Evolutionary conservation across 225 moss, liverwort and hornwort genomes (phyloP).

Genomic region (Polytrichum formosum): DNA sequence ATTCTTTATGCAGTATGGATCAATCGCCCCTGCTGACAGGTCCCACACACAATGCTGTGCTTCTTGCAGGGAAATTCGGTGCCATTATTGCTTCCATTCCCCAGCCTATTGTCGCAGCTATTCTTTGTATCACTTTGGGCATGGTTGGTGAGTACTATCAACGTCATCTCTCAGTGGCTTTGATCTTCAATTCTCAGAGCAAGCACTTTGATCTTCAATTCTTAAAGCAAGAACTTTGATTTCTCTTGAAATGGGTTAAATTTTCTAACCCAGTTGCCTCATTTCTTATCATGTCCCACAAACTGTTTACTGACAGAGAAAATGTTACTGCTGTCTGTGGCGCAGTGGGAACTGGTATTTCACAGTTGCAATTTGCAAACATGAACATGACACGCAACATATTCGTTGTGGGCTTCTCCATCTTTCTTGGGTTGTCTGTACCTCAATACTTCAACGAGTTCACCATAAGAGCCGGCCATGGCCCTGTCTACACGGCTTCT

Average conservation of each 20-base stretch:
- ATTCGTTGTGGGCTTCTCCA: slow-evolving; percentile 73
- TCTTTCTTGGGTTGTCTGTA: slow-evolving; percentile 80
- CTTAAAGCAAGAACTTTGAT: no score
- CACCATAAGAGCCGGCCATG: slow-evolving; percentile 53
- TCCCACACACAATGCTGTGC: no score
- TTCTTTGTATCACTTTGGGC: slow-evolving; percentile 65
- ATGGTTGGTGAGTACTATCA: slow-evolving; percentile 46
- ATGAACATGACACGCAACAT: slow-evolving; percentile 95
- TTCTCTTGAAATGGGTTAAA: no score
- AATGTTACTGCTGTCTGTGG: neutral
- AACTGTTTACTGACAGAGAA: no score
- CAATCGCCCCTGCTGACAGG: no score
- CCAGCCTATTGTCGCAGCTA: slow-evolving; percentile 59
- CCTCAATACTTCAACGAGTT: slow-evolving; percentile 86
- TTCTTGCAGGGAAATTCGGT: slow-evolving; percentile 66
- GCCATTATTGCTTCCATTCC: slow-evolving; percentile 59
- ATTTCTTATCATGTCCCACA: no score
- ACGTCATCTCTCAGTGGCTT: no score
- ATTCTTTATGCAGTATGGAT: no score
- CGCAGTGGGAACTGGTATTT: slow-evolving; percentile 68
- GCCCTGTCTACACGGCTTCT: slow-evolving; percentile 58
- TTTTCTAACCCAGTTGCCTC: no score
- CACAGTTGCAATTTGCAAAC: slow-evolving; percentile 80
- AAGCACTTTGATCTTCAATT: no score
- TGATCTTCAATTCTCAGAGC: no score